A percentile compares a stretch with the other conserved stretches of the same genome.
Evolutionary conservation across 2,329 filamentous ascomycete genomes (phyloP).

Genomic region (Setomelanomma holmii): DNA sequence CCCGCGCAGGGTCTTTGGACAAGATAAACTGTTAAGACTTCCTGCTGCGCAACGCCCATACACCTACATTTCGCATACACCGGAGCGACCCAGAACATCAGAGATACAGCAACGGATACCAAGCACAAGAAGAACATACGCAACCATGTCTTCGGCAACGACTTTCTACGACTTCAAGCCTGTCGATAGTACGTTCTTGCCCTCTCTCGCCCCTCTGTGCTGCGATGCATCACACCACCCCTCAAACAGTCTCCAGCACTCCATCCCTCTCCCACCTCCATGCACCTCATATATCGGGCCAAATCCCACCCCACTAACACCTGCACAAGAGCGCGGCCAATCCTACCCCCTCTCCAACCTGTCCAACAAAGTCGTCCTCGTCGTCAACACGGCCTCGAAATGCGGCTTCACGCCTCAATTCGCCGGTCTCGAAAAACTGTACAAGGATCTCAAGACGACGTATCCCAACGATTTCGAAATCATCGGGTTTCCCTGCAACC

Average conservation of each 20-base stretch:
- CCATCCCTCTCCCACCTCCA: background rate
- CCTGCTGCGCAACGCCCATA: background rate
- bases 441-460: conserved; percentile 74
- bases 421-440: conserved; percentile 86
- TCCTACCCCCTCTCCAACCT: conserved; percentile 74
- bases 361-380: conserved; percentile 90
- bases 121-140: conserved; percentile 13
- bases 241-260: background rate
- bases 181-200: conserved; percentile 72
- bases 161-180: conserved; percentile 85
- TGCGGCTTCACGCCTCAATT: conserved; percentile 99
- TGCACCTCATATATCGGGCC: background rate
- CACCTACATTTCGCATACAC: no score
- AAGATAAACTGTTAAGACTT: no score
- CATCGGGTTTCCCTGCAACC: conserved; percentile 98
- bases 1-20: conserved; percentile 4
- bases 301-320: background rate
- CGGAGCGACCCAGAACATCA: no score
- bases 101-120: no score
- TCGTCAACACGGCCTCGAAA: conserved; percentile 98
- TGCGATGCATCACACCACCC: no score
- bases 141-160: conserved; percentile 71
- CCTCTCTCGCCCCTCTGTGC: background rate
- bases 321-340: conserved; percentile 72
- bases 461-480: conserved; percentile 81